A percentile compares a stretch with the other conserved stretches of the same genome.
These are phyloP conservation scores for Globisporangium middletonii DNA, from an alignment of 352 stramenopile genomes.

Conservation along the genomic window DNA sequence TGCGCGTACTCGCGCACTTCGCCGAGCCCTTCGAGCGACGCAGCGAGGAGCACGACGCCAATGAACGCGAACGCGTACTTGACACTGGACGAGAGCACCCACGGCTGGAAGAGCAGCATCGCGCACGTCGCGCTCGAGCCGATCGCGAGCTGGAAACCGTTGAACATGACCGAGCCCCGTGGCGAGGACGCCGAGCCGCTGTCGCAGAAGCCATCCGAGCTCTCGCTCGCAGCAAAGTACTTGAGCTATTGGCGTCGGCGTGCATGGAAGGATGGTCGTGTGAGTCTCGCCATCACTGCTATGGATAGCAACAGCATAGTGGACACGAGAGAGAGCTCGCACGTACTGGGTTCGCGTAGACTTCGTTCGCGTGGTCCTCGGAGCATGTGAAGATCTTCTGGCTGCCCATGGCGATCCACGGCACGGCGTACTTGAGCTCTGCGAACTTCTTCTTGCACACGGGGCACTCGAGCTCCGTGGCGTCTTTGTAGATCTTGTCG, in stretches of 20 bases:
- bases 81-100: slow-evolving; percentile 50
- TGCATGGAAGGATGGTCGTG: too few species aligned
- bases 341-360: slow-evolving; percentile 40
- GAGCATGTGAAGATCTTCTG: slow-evolving; percentile 80
- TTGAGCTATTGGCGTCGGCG: slow-evolving; percentile 6
- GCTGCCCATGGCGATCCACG: slow-evolving; percentile 62
- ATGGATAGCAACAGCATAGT: neutral
- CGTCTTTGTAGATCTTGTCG: slow-evolving; percentile 69
- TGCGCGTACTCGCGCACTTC: slow-evolving; percentile 42
- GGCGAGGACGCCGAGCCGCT: slow-evolving; percentile 25
- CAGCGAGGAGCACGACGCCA: slow-evolving; percentile 54
- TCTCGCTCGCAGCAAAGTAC: slow-evolving; percentile 30
- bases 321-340: neutral
- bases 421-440: slow-evolving; percentile 64
- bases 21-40: slow-evolving; percentile 61
- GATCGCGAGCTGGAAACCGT: slow-evolving; percentile 72
- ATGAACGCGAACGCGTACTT: slow-evolving; percentile 81
- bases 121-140: slow-evolving; percentile 52
- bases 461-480: slow-evolving; percentile 46
- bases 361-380: slow-evolving; percentile 43
- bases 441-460: slow-evolving; percentile 49
- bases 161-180: slow-evolving; percentile 77
- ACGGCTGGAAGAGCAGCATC: slow-evolving; percentile 77
- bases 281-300: neutral
- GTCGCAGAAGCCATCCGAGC: slow-evolving; percentile 49